Base-by-base conservation (phyloP, 352 stramenopile genomes). In the Pythium insidiosum region DNA sequence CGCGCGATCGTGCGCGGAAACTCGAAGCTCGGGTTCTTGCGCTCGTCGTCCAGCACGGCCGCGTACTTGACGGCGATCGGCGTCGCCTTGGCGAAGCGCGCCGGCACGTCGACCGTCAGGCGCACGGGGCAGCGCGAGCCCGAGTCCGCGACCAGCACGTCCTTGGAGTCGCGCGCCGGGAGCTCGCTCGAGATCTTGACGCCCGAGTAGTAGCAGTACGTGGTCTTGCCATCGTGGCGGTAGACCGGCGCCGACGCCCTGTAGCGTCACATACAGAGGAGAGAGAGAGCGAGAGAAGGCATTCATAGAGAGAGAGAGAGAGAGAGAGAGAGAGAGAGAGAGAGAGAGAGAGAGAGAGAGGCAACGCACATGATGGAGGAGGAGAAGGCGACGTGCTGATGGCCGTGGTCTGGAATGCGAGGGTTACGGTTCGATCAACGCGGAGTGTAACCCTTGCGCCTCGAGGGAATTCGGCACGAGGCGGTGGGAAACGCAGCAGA, bases 181-280 rank as follows among this genome's bases (percentile, higher is more conserved):
- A 72, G 47, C 40, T 80, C 48, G 40, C 56, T 48, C 25, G 67
- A 73, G 53, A 84, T 84, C 48, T 73, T 78, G 10, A 82, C 61
- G 18, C 59, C 54, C 13, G 83, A 61, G 58, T 83, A 86, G 56
- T 86, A 90, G 60, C 77, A 90, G 62, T 90, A 88, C 35, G 77
- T 90, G 24, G 77, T 90, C 51, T 57, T 77, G 35, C 54, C 66
- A 60, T 90, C 77, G 51, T 88, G 81, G 47, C 82, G 84, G 56
- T 79, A 88, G 40, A 50, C 69, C 51, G 59, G 54, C 58, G 58
- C 75, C 44, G 38, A 53, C 22, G 9, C 15, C 9, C 15, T 15
- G 15, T 33, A 33, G 9, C 28, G 28, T 33, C 15, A 33, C 9
- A 33, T 33, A 9, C 15, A 9, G 9, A 15, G 28, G 15, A 9